phyloP scores from a whole-genome alignment of 768 basidiomycete species.

The Pleurotus ostreatus region DNA sequence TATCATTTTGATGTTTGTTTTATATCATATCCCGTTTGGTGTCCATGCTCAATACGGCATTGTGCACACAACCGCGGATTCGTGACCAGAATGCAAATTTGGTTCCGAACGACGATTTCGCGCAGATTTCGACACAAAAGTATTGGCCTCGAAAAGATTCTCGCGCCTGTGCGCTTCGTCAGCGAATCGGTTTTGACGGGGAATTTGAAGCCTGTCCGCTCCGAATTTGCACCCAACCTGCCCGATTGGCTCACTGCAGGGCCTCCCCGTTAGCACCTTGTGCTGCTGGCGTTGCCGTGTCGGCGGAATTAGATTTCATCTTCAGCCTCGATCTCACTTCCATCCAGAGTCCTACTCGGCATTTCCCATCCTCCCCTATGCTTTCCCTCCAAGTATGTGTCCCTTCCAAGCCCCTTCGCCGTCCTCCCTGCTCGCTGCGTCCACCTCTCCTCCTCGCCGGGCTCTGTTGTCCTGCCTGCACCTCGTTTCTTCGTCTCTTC shows the following conservation, averaged over 20 bases:
- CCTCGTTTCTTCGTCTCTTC: neutral
- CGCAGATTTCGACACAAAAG: constrained; percentile 12
- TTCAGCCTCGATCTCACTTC: constrained; percentile 17
- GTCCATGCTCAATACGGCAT: constrained; percentile 20
- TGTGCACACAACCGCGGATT: constrained; percentile 21
- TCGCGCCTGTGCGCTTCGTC: constrained; percentile 25
- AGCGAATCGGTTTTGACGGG: constrained; percentile 35
- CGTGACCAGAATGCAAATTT: constrained; percentile 20
- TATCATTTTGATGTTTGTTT: constrained; percentile 8
- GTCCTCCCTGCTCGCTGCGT: neutral
- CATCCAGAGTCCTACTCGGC: constrained; percentile 8
- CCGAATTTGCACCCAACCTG: constrained; percentile 35
- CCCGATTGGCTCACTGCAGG: constrained; percentile 43
- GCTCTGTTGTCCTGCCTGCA: neutral
- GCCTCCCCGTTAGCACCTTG: constrained; percentile 27
- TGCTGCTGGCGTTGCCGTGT: constrained; percentile 36
- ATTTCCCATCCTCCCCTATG: neutral
- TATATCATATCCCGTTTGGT: constrained; percentile 13
- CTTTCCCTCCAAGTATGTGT: neutral
- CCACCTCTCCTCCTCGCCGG: neutral
- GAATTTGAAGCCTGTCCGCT: constrained; percentile 38
- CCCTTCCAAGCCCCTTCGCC: neutral
- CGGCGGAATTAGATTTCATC: constrained; percentile 44
- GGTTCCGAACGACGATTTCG: constrained; percentile 16
- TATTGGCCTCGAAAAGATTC: constrained; percentile 22